Evolutionary conservation across 495 filamentous ascomycete species (phyloP).

Genomic region (Xylaria intraflava): DNA sequence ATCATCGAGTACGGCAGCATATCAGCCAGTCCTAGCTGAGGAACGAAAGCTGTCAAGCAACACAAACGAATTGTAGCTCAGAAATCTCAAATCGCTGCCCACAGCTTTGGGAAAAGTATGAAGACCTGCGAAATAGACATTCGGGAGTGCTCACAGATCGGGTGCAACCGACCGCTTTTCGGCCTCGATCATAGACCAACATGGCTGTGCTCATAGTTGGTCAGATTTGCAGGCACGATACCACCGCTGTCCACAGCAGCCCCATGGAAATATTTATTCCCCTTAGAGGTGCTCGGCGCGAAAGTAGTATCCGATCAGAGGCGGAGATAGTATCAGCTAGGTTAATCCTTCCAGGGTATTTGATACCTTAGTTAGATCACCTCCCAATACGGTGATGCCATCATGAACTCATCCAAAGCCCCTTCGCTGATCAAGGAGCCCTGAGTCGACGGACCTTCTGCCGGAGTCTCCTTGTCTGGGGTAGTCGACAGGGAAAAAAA

Average conservation of each 20-base stretch:
- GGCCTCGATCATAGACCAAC: slow-evolving; percentile 58
- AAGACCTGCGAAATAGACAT: slow-evolving; percentile 55
- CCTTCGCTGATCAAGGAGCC: slow-evolving; percentile 60
- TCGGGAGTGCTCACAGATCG: slow-evolving; percentile 47
- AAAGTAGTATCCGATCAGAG: slow-evolving; percentile 61
- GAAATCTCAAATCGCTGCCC: slow-evolving; percentile 58
- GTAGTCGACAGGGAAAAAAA: slow-evolving; percentile 61
- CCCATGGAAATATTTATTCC: slow-evolving; percentile 59
- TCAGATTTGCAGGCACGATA: slow-evolving; percentile 54
- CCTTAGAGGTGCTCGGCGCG: slow-evolving; percentile 66
- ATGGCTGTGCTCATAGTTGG: slow-evolving; percentile 59
- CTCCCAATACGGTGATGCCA: slow-evolving; percentile 64
- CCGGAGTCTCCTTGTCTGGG: slow-evolving; percentile 56
- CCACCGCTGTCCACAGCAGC: slow-evolving; percentile 70
- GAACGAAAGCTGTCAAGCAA: slow-evolving; percentile 52
- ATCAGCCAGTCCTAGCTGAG: slow-evolving; percentile 42
- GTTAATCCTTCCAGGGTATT: slow-evolving; percentile 70
- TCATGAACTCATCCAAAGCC: slow-evolving; percentile 58
- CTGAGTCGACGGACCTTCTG: slow-evolving; percentile 57
- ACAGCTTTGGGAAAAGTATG: slow-evolving; percentile 54
- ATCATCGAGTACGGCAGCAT: slow-evolving; percentile 51
- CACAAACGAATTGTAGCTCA: slow-evolving; percentile 57
- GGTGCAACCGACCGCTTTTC: slow-evolving; percentile 53
- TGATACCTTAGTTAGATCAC: slow-evolving; percentile 56
- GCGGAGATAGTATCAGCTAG: slow-evolving; percentile 70